Base-by-base conservation (phyloP, 305 asterid species). In the Rubia tinctorum region DNA sequence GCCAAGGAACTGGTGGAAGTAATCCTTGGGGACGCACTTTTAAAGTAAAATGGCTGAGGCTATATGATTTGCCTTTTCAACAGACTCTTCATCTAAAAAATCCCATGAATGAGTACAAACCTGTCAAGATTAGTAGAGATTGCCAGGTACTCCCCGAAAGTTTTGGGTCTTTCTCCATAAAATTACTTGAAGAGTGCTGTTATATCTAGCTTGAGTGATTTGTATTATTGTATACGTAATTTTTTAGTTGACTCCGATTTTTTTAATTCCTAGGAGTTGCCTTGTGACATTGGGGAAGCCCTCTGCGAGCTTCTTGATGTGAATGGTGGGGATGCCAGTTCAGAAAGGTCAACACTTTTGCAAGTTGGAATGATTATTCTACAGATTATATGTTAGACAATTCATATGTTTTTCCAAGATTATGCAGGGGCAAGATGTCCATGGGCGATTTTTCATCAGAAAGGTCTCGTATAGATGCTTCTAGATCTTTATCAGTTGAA, bases 51-150 rank as follows among this genome's bases (percentile, higher is more conserved):
- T 94, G 99, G 99, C 82, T 94, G 69, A 84, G 88, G 71, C 82
- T 90, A 75, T 78, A 81, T 78, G 91, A 90, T 82, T 82, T 94
- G 80, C 95, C 98, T 76, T 94, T 94, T 76, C 96, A 89, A 80
- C 87, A 77, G 82, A 94, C 98, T 76, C 93, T 94, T 72, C 99
- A 94, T 84, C 87, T 94, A 30, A 86, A 80, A 84, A 94, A 94
- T 79, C 98, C 97, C 55, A 87, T 92, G 89, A 94, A 94, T 73
- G 88, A 88, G 49, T 84, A 84, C 88, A 94, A 91, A 81, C 97
- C 98, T 78, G 92, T 90, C 78, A 94, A 94, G 89, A 89, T 91
- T 77, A 91, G 99, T 88, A 86, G 99, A 82, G 99, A 94, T 71
- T 94, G 99, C 75, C 96, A 94, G 99, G 98, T 92, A 85, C 61